Percentiles rank a stretch among this genome's conserved stretches.
phyloP scores from a whole-genome alignment of 768 basidiomycete genomes.

The Pholiota conissans region DNA sequence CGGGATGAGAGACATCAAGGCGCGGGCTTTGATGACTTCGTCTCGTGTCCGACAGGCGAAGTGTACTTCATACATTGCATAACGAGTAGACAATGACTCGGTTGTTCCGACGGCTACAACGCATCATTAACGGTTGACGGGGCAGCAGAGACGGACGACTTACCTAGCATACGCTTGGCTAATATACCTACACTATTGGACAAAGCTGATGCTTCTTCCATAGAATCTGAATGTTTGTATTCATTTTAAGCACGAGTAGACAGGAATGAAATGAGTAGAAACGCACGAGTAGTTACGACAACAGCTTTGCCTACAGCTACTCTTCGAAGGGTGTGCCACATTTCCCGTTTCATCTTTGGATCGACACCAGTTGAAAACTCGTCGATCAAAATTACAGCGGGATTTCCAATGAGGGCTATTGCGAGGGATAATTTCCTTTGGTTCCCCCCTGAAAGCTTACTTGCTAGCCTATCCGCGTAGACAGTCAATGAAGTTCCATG shows the following conservation, averaged over 20 bases:
- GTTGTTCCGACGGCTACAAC: slow-evolving; percentile 56
- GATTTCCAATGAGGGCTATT: slow-evolving; percentile 75
- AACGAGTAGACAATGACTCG: slow-evolving; percentile 59
- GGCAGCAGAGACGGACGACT: background rate
- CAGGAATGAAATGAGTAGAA: background rate
- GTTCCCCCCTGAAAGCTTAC: slow-evolving; percentile 77
- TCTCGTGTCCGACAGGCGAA: slow-evolving; percentile 67
- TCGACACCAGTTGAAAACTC: slow-evolving; percentile 85
- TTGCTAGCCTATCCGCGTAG: slow-evolving; percentile 73
- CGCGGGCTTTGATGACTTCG: slow-evolving; percentile 55
- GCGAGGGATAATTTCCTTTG: slow-evolving; percentile 76
- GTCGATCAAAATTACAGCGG: slow-evolving; percentile 76
- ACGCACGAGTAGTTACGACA: slow-evolving; percentile 69
- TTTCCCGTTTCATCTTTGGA: slow-evolving; percentile 80
- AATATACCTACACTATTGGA: slow-evolving; percentile 78
- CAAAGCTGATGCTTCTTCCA: slow-evolving; percentile 82
- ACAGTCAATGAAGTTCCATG: slow-evolving; percentile 52
- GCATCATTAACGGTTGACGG: background rate
- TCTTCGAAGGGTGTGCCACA: slow-evolving; percentile 73
- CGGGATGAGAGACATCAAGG: slow-evolving; percentile 59
- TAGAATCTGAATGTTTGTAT: slow-evolving; percentile 50
- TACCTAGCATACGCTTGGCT: slow-evolving; percentile 61
- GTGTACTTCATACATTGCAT: slow-evolving; percentile 77
- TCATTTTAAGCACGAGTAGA: background rate
- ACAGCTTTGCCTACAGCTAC: slow-evolving; percentile 70